Base-by-base conservation (phyloP, 1,284 basidiomycete species). In the Acaromyces ingoldii region DNA sequence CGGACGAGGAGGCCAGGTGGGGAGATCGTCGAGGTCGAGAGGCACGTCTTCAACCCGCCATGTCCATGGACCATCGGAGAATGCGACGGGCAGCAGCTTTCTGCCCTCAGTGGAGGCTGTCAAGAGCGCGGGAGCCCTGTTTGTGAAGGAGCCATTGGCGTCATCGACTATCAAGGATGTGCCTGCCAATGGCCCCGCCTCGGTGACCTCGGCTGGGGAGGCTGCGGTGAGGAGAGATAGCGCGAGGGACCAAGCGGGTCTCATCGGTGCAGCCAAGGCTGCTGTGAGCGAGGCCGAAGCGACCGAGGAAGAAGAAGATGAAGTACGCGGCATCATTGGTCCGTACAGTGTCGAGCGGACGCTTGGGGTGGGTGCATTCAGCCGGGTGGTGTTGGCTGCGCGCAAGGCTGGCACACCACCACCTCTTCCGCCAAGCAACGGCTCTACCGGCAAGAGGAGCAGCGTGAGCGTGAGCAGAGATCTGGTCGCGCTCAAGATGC, bases 401-500 rank as follows among this genome's bases (percentile, higher is more conserved):
- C 37, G 22, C n/a, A 42, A 10, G 15, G 37, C 19, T 42, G 10
- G 25, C n/a, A 17, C 41, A 26, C 17, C 36, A 17, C 13, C 19
- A 47, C 4, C 29, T 6, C 17, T 6, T 38, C 17, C 19, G 22
- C 4, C 29, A 38, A n/a, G 19, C 33, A 13, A 4, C 31, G 5
- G 21, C 31, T 36, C 33, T 6, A 15, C 11, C 45, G 19, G 1
- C 19, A 6, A 30, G 17, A 3, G n/a, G 9, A 17, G 28, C 38
- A 53, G 19, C 21, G 40, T 28, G 17, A 9, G 33, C 37, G 47
- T 42, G 11, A 37, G 17, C 9, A 76, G 79, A 29, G 74, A 80
- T 41, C 69, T 87, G 1, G 88, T 90, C 6, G 89, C 90, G 6
- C 83, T 92, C 67, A 92, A 92, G 80, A 82, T 91, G 80, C 86